Percentiles rank a stretch among this genome's conserved stretches.
Conservation (phyloP, 1,284 basidiomycete genomes). For the Amylostereum areolatum region DNA sequence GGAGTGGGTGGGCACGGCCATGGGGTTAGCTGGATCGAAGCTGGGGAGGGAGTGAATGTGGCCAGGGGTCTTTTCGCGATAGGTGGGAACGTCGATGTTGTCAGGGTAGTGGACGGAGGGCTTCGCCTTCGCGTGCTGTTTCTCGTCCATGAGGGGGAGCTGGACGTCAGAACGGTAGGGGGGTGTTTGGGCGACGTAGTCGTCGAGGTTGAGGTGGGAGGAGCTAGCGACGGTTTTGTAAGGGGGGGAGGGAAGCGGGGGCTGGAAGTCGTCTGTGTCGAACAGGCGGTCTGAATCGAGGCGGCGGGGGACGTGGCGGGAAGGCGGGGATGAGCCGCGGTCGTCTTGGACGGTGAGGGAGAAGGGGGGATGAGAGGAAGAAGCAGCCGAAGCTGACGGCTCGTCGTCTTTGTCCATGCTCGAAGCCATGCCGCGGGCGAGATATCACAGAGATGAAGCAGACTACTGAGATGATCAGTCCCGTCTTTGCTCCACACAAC, state of each 20-base stretch:
- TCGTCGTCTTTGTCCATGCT: too few relatives aligned
- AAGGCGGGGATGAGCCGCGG: too few relatives aligned
- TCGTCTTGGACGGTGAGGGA: too few relatives aligned
- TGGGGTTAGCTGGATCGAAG: conserved; percentile 20
- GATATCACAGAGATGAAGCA: too few relatives aligned
- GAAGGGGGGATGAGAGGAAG: too few relatives aligned
- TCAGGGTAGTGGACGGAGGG: conserved; percentile 51
- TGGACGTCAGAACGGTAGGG: conserved; percentile 21
- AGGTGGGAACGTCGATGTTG: conserved; percentile 23
- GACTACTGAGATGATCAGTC: too few relatives aligned
- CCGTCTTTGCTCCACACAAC: not conserved
- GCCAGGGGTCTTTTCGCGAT: conserved; percentile 8
- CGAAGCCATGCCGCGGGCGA: too few relatives aligned
- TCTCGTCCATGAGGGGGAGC: conserved; percentile 16
- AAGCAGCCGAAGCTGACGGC: too few relatives aligned
- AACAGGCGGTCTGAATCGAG: conserved; percentile 13
- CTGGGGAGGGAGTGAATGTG: conserved; percentile 12
- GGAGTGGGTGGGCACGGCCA: conserved; percentile 19
- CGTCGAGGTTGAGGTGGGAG: conserved; percentile 19
- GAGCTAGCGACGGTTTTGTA: conserved; percentile 22
- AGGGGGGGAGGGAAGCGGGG: conserved; percentile 25
- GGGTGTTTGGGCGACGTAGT: conserved; percentile 18
- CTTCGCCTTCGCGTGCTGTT: conserved; percentile 17
- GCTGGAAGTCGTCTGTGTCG: conserved; percentile 18
- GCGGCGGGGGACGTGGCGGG: too few relatives aligned